These are phyloP conservation scores for Sungouiella thailandica DNA, from an alignment of 805 yeast species.

Conservation along the genomic window DNA sequence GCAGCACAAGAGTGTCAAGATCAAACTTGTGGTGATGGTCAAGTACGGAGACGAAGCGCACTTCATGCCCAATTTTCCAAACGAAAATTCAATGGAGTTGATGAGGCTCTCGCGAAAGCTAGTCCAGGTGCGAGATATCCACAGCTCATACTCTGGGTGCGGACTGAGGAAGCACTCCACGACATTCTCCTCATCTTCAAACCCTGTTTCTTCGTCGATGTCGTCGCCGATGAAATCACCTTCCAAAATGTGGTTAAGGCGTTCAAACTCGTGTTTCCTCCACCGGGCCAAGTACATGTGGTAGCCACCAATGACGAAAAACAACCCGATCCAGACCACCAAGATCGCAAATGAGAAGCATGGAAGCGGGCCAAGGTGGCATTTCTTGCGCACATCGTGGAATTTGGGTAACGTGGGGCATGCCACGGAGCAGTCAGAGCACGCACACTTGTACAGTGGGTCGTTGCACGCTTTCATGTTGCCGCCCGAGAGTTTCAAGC, in stretches of 20 bases:
- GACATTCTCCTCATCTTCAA: not conserved
- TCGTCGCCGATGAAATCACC: constrained; percentile 6
- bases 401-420: constrained; percentile 67
- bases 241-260: constrained; percentile 3
- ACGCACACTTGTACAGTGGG: constrained; percentile 68
- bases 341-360: constrained; percentile 69
- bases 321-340: constrained; percentile 38
- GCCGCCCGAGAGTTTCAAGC: constrained; percentile 23
- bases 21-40: constrained; percentile 18
- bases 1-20: constrained; percentile 42
- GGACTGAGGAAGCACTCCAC: not conserved
- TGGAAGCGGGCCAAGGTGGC: constrained; percentile 59
- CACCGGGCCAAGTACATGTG: constrained; percentile 25
- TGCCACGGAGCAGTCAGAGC: constrained; percentile 79
- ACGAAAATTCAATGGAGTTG: constrained; percentile 21
- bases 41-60: constrained; percentile 59
- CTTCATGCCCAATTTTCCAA: constrained; percentile 47
- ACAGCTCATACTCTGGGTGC: not conserved
- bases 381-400: constrained; percentile 28
- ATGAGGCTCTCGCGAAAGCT: constrained; percentile 2
- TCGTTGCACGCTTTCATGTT: constrained; percentile 54
- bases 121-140: not conserved
- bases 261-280: constrained; percentile 6
- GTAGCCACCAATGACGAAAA: constrained; percentile 40
- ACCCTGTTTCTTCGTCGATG: constrained; percentile 13